Evolutionary conservation across 169 alveolate species (phyloP).

Genomic region (Plasmodium blacklocki): DNA sequence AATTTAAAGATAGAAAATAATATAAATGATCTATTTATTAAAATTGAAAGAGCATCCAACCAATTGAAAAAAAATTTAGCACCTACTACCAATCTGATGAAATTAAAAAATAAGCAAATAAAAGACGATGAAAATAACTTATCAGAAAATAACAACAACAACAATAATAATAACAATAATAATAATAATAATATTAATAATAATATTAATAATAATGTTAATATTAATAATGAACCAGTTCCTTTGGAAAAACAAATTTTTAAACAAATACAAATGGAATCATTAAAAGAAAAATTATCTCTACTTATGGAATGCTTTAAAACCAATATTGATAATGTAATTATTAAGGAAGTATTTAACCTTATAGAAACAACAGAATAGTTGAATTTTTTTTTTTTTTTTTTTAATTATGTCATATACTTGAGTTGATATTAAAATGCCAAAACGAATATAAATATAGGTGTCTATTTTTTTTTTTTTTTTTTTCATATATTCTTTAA

Average conservation of each 20-base stretch:
- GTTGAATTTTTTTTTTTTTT: neutral
- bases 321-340: conserved; percentile 19
- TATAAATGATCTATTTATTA: conserved; percentile 44
- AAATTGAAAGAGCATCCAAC: conserved; percentile 62
- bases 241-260: conserved; percentile 65
- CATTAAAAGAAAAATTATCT: conserved; percentile 57
- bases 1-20: conserved; percentile 20
- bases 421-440: no score
- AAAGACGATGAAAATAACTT: neutral
- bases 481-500: no score
- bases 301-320: conserved; percentile 62
- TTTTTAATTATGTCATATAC: no score
- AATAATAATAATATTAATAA: neutral
- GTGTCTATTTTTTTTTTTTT: no score
- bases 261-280: conserved; percentile 71
- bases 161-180: neutral
- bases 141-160: neutral
- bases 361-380: conserved; percentile 33
- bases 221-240: neutral
- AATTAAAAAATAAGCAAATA: neutral
- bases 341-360: conserved; percentile 23
- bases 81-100: neutral
- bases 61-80: conserved; percentile 25
- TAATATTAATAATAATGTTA: neutral
- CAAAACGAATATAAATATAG: no score